phyloP scores from a whole-genome alignment of 352 stramenopile species.

The Phytophthora syringae region DNA sequence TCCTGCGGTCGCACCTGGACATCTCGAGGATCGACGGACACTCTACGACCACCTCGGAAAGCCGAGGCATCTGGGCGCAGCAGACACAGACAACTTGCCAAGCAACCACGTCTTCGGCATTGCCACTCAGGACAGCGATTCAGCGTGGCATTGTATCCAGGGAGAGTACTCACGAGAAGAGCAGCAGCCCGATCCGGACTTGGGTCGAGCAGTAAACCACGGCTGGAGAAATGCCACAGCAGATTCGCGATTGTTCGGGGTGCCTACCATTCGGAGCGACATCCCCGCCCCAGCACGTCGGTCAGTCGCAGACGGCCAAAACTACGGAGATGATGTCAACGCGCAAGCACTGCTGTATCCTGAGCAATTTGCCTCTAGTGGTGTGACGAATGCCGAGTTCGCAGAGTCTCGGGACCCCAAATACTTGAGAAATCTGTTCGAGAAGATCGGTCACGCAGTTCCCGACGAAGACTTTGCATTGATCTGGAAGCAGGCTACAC shows the following conservation, averaged over 20 bases:
- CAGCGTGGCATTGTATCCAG: conserved; percentile 81
- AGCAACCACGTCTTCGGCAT: conserved; percentile 71
- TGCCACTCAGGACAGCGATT: conserved; percentile 57
- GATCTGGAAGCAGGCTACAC: conserved; percentile 70
- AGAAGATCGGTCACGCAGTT: conserved; percentile 70
- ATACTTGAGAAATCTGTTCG: conserved; percentile 73
- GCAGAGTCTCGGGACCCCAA: conserved; percentile 57
- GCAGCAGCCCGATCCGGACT: conserved; percentile 81
- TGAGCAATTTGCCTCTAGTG: conserved; percentile 78
- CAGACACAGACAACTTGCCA: conserved; percentile 41
- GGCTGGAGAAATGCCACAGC: conserved; percentile 86
- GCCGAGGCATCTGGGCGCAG: conserved; percentile 61
- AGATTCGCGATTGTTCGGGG: conserved; percentile 74
- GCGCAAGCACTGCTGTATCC: conserved; percentile 88
- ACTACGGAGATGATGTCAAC: conserved; percentile 90
- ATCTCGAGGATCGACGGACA: conserved; percentile 79
- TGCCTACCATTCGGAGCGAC: conserved; percentile 87
- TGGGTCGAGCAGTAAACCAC: conserved; percentile 83
- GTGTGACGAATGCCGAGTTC: conserved; percentile 89
- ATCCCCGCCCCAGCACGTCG: conserved; percentile 71
- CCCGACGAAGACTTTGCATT: conserved; percentile 68
- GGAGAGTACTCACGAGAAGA: conserved; percentile 82
- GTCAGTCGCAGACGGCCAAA: conserved; percentile 91
- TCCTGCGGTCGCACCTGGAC: conserved; percentile 56
- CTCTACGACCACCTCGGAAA: conserved; percentile 80